phyloP scores from a whole-genome alignment of 176 grass and related monocot genomes.

The Oropetium thomaeum region DNA sequence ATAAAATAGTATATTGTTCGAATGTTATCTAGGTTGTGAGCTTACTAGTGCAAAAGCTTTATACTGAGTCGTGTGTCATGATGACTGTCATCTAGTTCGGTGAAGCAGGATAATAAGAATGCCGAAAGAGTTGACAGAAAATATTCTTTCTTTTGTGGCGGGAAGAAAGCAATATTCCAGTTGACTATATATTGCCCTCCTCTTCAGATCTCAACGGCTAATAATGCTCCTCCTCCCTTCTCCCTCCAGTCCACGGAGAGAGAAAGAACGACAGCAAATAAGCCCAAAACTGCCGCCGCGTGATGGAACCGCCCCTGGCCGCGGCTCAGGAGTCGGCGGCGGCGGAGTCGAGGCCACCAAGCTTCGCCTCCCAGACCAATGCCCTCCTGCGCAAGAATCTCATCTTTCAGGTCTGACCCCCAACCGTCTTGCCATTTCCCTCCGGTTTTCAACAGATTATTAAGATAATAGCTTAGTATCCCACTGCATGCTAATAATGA shows the following conservation, averaged over 20 bases:
- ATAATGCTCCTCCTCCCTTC: neutral
- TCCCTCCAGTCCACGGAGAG: slow-evolving; percentile 4
- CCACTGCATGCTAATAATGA: too few relatives aligned
- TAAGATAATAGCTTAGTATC: too few relatives aligned
- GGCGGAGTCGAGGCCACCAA: slow-evolving; percentile 17
- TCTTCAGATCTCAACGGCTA: slow-evolving; percentile 12
- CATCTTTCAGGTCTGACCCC: slow-evolving; percentile 49
- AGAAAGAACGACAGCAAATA: neutral
- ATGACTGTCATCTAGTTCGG: too few relatives aligned
- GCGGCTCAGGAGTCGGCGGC: neutral
- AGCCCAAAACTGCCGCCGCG: slow-evolving; percentile 14
- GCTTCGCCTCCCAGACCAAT: slow-evolving; percentile 59
- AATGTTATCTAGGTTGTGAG: too few relatives aligned
- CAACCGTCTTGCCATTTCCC: neutral
- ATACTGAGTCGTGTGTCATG: too few relatives aligned
- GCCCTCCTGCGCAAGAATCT: slow-evolving; percentile 65
- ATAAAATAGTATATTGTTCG: too few relatives aligned
- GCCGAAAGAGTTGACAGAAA: neutral
- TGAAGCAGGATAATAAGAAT: neutral
- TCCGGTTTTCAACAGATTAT: too few relatives aligned
- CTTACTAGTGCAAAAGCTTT: too few relatives aligned
- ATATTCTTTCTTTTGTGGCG: slow-evolving; percentile 3
- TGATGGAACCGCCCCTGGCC: slow-evolving; percentile 34
- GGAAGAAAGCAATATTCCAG: neutral
- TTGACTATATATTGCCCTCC: slow-evolving; percentile 3